A percentile compares a stretch with the other conserved stretches of the same genome.
Evolutionary conservation across 2,329 filamentous ascomycete species (phyloP).

Genomic region (Knoxdaviesia capensis): DNA sequence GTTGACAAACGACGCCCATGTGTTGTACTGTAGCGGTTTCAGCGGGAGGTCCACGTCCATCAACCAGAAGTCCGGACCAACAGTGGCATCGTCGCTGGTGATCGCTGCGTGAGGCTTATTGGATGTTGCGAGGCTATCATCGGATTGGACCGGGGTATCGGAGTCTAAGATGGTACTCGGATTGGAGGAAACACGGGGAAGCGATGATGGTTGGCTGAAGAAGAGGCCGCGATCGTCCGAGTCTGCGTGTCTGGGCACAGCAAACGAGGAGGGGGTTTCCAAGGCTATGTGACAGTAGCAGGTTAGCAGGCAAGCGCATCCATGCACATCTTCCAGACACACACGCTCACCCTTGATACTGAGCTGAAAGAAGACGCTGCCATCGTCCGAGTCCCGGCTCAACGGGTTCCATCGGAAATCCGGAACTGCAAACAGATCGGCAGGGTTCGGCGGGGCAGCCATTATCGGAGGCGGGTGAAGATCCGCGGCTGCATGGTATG

Average conservation of each 20-base stretch:
- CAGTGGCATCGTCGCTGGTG: too few relatives aligned
- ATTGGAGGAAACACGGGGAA: too few relatives aligned
- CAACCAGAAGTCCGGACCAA: conserved; percentile 25
- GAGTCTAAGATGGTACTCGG: conserved; percentile 1
- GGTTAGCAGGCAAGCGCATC: neutral
- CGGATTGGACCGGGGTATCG: conserved; percentile 7
- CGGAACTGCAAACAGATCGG: conserved; percentile 42
- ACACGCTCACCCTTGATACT: too few relatives aligned
- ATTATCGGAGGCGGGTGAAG: neutral
- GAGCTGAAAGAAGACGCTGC: too few relatives aligned
- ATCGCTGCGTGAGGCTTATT: too few relatives aligned
- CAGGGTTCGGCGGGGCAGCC: conserved; percentile 12
- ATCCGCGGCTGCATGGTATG: too few relatives aligned
- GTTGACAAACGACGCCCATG: conserved; percentile 48
- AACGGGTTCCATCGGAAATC: conserved; percentile 25
- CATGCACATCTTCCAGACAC: too few relatives aligned
- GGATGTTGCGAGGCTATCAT: neutral
- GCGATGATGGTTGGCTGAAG: too few relatives aligned
- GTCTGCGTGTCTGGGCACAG: too few relatives aligned
- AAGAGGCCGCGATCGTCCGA: too few relatives aligned
- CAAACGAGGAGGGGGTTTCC: too few relatives aligned
- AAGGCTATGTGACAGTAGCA: neutral
- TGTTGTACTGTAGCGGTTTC: conserved; percentile 27
- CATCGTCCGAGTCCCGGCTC: too few relatives aligned
- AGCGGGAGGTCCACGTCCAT: conserved; percentile 12